Conservation (phyloP, 768 basidiomycete species). For the Phlebiopsis flavidoalba region DNA sequence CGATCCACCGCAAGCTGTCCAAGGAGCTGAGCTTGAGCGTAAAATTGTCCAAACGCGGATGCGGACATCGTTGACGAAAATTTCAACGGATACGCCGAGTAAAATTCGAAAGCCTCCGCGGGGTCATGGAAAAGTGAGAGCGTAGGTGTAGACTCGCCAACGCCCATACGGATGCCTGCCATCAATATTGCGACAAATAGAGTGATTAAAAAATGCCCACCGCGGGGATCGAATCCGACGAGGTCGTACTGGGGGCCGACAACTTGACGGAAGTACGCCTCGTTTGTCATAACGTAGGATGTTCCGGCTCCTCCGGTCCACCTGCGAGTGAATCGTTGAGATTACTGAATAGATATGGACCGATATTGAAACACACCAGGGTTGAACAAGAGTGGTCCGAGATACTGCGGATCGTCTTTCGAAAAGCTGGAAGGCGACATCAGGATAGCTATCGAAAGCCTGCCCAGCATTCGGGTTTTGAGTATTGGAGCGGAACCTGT, state of each 20-base stretch:
- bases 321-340: constrained; percentile 1
- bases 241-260: constrained; percentile 26
- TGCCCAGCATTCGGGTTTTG: no score
- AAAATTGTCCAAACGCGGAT: not conserved
- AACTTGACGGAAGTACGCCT: constrained; percentile 10
- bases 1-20: not conserved
- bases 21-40: not conserved
- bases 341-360: no score
- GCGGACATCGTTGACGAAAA: not conserved
- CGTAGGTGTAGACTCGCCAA: constrained; percentile 1
- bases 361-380: no score
- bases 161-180: not conserved
- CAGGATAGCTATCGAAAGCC: no score
- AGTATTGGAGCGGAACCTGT: no score
- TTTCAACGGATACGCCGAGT: not conserved
- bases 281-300: constrained; percentile 5
- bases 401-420: no score
- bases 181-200: not conserved
- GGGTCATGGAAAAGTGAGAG: not conserved
- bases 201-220: not conserved
- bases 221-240: constrained; percentile 27
- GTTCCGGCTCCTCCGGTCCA: constrained; percentile 25
- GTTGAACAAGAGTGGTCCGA: no score
- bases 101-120: not conserved
- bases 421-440: no score